These are phyloP conservation scores for Boechera divaricarpa DNA, from an alignment of 345 rosid genomes.

Conservation along the genomic window DNA sequence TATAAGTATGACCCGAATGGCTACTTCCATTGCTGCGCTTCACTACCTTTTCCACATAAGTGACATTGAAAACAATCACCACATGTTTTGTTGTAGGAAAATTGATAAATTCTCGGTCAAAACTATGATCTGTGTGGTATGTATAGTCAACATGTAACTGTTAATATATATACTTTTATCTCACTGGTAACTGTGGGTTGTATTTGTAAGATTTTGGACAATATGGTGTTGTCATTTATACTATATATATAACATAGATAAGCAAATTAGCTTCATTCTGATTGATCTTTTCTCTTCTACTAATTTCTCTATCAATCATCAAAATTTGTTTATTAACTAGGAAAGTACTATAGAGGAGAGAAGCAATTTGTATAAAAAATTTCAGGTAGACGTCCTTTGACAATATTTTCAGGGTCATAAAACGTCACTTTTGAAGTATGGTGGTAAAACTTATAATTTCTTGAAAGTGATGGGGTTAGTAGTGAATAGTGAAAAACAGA, in stretches of 20 bases:
- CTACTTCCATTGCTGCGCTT: slow-evolving; percentile 76
- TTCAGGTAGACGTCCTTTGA: not conserved
- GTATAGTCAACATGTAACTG: slow-evolving; percentile 22
- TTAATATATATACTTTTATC: not conserved
- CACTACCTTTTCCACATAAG: slow-evolving; percentile 64
- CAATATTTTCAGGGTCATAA: slow-evolving; percentile 22
- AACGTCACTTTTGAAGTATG: not conserved
- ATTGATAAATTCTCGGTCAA: not conserved
- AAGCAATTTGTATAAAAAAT: not conserved
- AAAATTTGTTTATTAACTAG: too few species aligned
- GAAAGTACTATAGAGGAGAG: too few species aligned
- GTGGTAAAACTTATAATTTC: not conserved
- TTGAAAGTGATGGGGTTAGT: not conserved
- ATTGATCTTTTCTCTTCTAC: too few species aligned
- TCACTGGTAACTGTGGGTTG: not conserved
- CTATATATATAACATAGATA: too few species aligned
- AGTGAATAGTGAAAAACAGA: slow-evolving; percentile 9
- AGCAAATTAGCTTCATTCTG: too few species aligned
- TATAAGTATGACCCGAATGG: slow-evolving; percentile 63
- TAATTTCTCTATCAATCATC: too few species aligned
- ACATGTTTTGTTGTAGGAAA: not conserved
- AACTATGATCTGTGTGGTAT: slow-evolving; percentile 14
- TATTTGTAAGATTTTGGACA: not conserved
- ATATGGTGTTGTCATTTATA: not conserved
- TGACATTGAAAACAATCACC: not conserved